A percentile compares a stretch with the other conserved stretches of the same genome.
phyloP scores from a whole-genome alignment of 805 yeast genomes.

The Suhomyces tanzawaensis region DNA sequence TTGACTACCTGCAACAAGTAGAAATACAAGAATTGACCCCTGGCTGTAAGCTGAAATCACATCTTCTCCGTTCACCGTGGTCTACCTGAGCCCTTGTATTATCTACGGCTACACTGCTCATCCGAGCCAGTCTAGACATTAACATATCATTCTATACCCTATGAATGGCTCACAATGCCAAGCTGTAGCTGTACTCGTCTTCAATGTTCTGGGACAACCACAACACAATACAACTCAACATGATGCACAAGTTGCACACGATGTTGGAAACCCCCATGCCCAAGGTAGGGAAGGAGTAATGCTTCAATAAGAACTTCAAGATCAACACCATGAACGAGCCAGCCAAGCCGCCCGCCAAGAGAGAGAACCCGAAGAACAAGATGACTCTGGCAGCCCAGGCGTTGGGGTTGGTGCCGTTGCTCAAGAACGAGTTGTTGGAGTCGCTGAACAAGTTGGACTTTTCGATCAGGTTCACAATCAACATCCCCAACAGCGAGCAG shows the following conservation, averaged over 20 bases:
- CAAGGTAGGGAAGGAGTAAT: slow-evolving; percentile 79
- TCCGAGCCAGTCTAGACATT: no score
- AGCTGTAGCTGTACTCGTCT: slow-evolving; percentile 91
- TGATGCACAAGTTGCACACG: slow-evolving; percentile 69
- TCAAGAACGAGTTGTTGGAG: slow-evolving; percentile 39
- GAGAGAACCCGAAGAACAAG: slow-evolving; percentile 86
- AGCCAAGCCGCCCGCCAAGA: slow-evolving; percentile 90
- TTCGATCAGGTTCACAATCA: slow-evolving; percentile 73
- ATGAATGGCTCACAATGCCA: slow-evolving; percentile 60
- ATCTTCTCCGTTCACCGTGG: no score
- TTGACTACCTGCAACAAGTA: no score
- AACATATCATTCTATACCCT: no score
- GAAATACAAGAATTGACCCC: no score
- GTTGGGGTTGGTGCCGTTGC: slow-evolving; percentile 43
- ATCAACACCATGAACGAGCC: slow-evolving; percentile 89
- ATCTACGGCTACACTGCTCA: no score
- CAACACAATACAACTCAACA: slow-evolving; percentile 83
- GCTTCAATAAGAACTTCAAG: slow-evolving; percentile 76
- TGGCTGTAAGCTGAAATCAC: no score
- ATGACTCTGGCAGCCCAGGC: slow-evolving; percentile 95
- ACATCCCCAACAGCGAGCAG: slow-evolving; percentile 86
- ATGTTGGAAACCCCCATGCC: slow-evolving; percentile 95
- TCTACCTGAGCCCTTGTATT: no score
- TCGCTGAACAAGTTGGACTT: slow-evolving; percentile 55
- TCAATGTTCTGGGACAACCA: slow-evolving; percentile 97